Percentiles rank a stretch among this genome's conserved stretches.
These are phyloP conservation scores for Marchantia polymorpha DNA, from an alignment of 225 moss, liverwort and hornwort genomes.

Conservation along the genomic window DNA sequence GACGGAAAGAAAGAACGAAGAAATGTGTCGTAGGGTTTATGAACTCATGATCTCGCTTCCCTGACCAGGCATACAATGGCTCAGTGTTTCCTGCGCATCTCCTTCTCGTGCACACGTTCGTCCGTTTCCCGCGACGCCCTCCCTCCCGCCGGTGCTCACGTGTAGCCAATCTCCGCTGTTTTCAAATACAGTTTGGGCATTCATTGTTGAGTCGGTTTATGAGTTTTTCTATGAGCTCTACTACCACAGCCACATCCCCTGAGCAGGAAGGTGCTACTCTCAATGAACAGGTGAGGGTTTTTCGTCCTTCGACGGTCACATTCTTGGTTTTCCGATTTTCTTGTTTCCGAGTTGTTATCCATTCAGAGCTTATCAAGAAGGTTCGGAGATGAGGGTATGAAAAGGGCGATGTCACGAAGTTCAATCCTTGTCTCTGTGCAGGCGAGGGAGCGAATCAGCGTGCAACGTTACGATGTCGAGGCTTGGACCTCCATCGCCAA, in stretches of 20 bases:
- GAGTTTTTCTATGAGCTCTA: constrained; percentile 26
- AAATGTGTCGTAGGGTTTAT: constrained; percentile 13
- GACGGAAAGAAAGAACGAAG: background rate
- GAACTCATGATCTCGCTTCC: constrained; percentile 1
- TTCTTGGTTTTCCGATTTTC: background rate
- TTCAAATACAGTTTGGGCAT: background rate
- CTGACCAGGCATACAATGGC: constrained; percentile 10
- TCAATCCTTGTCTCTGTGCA: constrained; percentile 10
- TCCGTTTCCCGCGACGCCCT: background rate
- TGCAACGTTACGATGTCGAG: constrained; percentile 68
- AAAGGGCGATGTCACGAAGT: background rate
- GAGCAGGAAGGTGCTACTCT: constrained; percentile 19
- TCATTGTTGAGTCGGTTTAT: background rate
- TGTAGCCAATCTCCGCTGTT: background rate
- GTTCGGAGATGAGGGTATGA: background rate
- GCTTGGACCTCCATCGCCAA: constrained; percentile 74
- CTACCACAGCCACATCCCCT: constrained; percentile 14
- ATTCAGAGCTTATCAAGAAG: background rate
- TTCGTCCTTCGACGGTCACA: background rate
- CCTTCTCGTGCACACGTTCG: background rate
- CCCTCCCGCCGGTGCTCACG: background rate
- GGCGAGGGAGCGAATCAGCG: constrained; percentile 40
- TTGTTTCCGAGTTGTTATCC: background rate
- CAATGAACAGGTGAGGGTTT: constrained; percentile 14
- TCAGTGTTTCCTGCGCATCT: background rate